A percentile compares a stretch with the other conserved stretches of the same genome.
These are phyloP conservation scores for Vanrija sp. DNA, from an alignment of 1,284 basidiomycete genomes.

Conservation along the genomic window DNA sequence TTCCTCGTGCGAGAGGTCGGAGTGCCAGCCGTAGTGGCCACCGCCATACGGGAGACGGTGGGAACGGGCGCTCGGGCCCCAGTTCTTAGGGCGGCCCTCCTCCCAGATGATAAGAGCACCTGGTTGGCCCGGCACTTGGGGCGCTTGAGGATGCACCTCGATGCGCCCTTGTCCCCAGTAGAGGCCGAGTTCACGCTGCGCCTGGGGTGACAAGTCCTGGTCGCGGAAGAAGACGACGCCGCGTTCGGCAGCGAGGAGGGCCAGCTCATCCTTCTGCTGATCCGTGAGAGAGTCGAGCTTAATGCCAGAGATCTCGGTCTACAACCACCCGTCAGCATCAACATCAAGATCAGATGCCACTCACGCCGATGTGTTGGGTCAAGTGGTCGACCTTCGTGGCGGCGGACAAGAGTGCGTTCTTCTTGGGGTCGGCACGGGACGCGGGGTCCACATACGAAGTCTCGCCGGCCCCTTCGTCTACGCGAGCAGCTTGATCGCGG, in stretches of 20 bases:
- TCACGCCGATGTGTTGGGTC: conserved; percentile 28
- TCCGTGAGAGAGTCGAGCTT: conserved; percentile 33
- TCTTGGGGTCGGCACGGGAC: conserved; percentile 34
- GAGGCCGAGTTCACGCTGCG: conserved; percentile 24
- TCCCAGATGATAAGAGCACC: conserved; percentile 14
- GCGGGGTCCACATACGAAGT: conserved; percentile 31
- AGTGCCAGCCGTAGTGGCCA: conserved; percentile 60
- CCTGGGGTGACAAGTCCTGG: conserved; percentile 33
- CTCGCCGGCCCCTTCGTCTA: conserved; percentile 22
- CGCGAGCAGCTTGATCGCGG: conserved; percentile 29
- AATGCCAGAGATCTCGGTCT: conserved; percentile 37
- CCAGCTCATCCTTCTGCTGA: conserved; percentile 37
- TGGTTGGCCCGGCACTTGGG: conserved; percentile 20
- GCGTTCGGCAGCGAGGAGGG: conserved; percentile 34
- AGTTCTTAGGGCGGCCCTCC: conserved; percentile 14
- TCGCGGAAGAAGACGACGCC: conserved; percentile 33
- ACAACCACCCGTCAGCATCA: neutral
- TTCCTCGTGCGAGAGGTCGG: conserved; percentile 64
- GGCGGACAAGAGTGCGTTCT: conserved; percentile 40
- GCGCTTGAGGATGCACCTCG: conserved; percentile 65
- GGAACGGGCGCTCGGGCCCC: neutral
- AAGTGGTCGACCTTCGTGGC: conserved; percentile 34
- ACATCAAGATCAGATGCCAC: neutral
- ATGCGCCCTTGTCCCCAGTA: conserved; percentile 34
- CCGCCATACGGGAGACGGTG: conserved; percentile 20